Percentiles rank a stretch among this genome's conserved stretches.
Conservation (phyloP, 306 rosid species). For the Astragalus membranaceus region DNA sequence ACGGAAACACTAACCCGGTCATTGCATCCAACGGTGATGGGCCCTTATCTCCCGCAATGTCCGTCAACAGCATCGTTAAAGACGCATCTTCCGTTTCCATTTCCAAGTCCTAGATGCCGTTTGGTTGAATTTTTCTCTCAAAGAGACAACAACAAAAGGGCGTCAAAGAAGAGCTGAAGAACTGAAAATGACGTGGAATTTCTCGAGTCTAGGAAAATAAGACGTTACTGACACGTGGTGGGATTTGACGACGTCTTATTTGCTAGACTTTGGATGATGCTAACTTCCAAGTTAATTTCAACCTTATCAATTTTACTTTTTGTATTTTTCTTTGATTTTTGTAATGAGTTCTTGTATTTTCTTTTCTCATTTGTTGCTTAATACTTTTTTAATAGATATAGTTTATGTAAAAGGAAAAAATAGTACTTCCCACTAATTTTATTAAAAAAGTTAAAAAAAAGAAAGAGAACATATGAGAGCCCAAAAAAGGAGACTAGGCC, state of each 20-base stretch:
- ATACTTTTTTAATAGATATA: too few relatives aligned
- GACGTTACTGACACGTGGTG: constrained; percentile 3
- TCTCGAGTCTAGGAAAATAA: constrained; percentile 49
- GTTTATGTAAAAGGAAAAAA: too few relatives aligned
- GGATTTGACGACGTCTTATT: constrained; percentile 66
- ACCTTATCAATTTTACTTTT: not conserved
- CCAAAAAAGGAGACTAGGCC: too few relatives aligned
- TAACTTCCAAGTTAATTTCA: constrained; percentile 10
- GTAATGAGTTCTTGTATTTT: not conserved
- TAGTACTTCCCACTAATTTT: too few relatives aligned
- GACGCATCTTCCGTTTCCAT: constrained; percentile 74
- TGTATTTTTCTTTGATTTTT: not conserved
- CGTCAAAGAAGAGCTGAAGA: not conserved
- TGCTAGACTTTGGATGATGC: constrained; percentile 36
- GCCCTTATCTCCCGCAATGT: constrained; percentile 83
- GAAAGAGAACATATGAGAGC: too few relatives aligned
- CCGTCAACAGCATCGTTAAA: constrained; percentile 57
- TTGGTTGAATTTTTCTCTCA: constrained; percentile 7
- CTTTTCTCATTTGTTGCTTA: too few relatives aligned
- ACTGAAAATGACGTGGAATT: constrained; percentile 26
- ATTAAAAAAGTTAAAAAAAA: too few relatives aligned
- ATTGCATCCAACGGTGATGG: constrained; percentile 58
- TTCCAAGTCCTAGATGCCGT: constrained; percentile 55
- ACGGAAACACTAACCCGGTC: not conserved
- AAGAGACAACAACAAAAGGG: not conserved